Evolutionary conservation across 2,329 filamentous ascomycete species (phyloP).

Genomic region (Cladosporium sp.): DNA sequence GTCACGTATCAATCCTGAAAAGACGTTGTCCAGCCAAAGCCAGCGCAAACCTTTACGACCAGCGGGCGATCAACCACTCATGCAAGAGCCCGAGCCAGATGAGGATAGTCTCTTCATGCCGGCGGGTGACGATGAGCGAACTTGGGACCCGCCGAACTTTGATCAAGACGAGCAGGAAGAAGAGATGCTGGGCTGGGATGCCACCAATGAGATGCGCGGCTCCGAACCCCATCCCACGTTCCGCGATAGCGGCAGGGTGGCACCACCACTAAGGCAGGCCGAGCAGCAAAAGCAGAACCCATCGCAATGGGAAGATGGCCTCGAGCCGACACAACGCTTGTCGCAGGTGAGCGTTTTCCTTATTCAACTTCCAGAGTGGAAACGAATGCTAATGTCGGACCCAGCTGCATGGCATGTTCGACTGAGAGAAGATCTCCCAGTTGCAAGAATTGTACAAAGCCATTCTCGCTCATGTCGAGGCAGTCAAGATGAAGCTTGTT

Average conservation of each 20-base stretch:
- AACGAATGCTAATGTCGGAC: constrained; percentile 17
- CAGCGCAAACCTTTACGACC: constrained; percentile 25
- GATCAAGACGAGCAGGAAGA: constrained; percentile 62
- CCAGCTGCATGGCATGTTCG: constrained; percentile 37
- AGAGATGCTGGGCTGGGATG: constrained; percentile 70
- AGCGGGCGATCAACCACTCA: constrained; percentile 29
- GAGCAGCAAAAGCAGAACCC: constrained; percentile 6
- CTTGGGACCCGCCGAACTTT: constrained; percentile 68
- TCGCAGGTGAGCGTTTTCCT: constrained; percentile 56
- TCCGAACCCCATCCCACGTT: constrained; percentile 39
- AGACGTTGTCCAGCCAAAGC: constrained; percentile 28
- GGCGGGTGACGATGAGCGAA: constrained; percentile 60
- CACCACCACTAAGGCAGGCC: constrained; percentile 16
- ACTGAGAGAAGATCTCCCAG: constrained; percentile 28
- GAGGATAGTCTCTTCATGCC: constrained; percentile 69
- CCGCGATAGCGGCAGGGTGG: constrained; percentile 35
- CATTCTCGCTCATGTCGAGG: neutral
- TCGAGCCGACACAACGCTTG: constrained; percentile 71
- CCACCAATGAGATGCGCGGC: constrained; percentile 59
- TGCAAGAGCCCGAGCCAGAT: constrained; percentile 55
- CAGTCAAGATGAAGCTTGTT: constrained; percentile 66
- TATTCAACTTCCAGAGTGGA: neutral
- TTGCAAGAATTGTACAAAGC: no score
- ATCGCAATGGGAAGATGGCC: constrained; percentile 28
- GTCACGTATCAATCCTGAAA: constrained; percentile 26